phyloP scores from a whole-genome alignment of 2,329 filamentous ascomycete species.

The Fusarium chlamydosporum region DNA sequence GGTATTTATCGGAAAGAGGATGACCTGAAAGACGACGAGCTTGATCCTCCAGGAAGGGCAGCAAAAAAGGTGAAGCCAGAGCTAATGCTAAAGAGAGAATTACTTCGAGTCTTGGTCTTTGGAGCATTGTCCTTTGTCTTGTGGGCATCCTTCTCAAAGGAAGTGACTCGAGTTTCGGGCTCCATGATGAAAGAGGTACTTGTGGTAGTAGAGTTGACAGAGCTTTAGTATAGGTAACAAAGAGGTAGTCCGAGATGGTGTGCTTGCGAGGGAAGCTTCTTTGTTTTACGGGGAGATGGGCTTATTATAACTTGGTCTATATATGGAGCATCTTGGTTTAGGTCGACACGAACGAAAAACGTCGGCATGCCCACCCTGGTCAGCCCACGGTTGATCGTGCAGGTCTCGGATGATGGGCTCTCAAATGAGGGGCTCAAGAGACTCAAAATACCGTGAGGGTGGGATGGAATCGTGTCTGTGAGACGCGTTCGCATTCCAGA shows the following conservation, averaged over 20 bases:
- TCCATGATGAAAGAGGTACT: slow-evolving; percentile 40
- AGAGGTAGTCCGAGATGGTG: slow-evolving; percentile 35
- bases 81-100: slow-evolving; percentile 49
- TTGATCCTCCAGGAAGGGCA: slow-evolving; percentile 46
- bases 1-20: slow-evolving; percentile 49
- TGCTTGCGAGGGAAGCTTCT: slow-evolving; percentile 23
- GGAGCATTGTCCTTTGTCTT: slow-evolving; percentile 47
- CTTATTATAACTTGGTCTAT: slow-evolving; percentile 46
- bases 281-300: slow-evolving; percentile 38
- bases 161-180: slow-evolving; percentile 42
- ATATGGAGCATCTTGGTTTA: slow-evolving; percentile 22
- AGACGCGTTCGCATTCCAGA: slow-evolving; percentile 49
- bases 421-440: slow-evolving; percentile 38
- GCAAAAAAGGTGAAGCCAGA: slow-evolving; percentile 51
- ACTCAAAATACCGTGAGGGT: slow-evolving; percentile 41
- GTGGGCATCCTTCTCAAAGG: slow-evolving; percentile 48
- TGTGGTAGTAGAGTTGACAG: slow-evolving; percentile 10
- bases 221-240: slow-evolving; percentile 27
- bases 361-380: slow-evolving; percentile 37
- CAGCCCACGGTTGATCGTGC: slow-evolving; percentile 36
- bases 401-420: slow-evolving; percentile 33
- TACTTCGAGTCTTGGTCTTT: slow-evolving; percentile 47
- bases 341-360: slow-evolving; percentile 31
- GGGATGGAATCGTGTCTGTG: slow-evolving; percentile 48
- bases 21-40: slow-evolving; percentile 45